phyloP scores from a whole-genome alignment of 495 filamentous ascomycete genomes.

The Xylaria venustula region DNA sequence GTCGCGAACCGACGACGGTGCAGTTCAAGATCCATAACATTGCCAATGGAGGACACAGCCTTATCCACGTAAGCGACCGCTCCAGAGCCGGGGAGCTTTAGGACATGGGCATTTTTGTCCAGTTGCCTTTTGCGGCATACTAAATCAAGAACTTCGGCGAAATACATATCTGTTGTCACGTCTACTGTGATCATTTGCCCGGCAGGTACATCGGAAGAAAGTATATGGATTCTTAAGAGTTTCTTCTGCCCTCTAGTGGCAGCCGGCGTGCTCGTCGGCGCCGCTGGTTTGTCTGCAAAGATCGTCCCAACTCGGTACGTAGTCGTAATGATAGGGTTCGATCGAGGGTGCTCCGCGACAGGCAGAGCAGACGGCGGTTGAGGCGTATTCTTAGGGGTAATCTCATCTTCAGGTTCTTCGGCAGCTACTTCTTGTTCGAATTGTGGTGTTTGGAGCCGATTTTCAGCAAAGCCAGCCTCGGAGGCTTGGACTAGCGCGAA shows the following conservation, averaged over 20 bases:
- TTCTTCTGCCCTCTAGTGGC: slow-evolving; percentile 69
- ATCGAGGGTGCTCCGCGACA: slow-evolving; percentile 35
- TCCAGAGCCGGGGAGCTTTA: slow-evolving; percentile 81
- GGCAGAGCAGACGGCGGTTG: slow-evolving; percentile 38
- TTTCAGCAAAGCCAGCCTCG: slow-evolving; percentile 71
- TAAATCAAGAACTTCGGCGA: slow-evolving; percentile 89
- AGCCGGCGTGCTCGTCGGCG: slow-evolving; percentile 56
- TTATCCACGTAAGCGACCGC: slow-evolving; percentile 81
- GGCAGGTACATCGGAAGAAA: slow-evolving; percentile 66
- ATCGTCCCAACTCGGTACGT: slow-evolving; percentile 56
- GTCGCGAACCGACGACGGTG: slow-evolving; percentile 81
- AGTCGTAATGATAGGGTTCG: slow-evolving; percentile 59
- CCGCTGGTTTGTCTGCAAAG: slow-evolving; percentile 66
- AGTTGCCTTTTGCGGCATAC: slow-evolving; percentile 86
- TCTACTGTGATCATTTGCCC: slow-evolving; percentile 71
- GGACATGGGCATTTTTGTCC: slow-evolving; percentile 84
- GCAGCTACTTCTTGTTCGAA: slow-evolving; percentile 51
- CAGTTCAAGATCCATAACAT: slow-evolving; percentile 80
- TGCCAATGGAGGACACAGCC: slow-evolving; percentile 84
- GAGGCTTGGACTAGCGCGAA: slow-evolving; percentile 87
- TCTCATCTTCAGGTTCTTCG: slow-evolving; percentile 35
- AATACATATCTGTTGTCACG: slow-evolving; percentile 89
- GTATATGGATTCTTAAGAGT: slow-evolving; percentile 72
- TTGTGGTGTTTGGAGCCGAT: slow-evolving; percentile 71
- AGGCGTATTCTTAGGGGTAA: slow-evolving; percentile 42